Conservation (phyloP, 345 rosid species). For the Populus tremula region DNA sequence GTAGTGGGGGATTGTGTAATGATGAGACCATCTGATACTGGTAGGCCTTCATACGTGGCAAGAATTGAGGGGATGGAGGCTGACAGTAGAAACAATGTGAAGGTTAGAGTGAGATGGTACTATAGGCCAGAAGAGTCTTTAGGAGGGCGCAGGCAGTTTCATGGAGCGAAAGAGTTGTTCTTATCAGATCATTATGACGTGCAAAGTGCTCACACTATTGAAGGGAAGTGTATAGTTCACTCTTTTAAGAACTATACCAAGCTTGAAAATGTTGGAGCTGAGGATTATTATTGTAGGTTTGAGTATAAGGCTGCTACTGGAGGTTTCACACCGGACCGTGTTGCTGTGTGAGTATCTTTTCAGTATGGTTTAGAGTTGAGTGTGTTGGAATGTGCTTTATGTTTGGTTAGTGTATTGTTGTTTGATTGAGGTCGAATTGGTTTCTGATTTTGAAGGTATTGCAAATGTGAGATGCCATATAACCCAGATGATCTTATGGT, state of each 20-base stretch:
- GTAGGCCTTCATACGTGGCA: slow-evolving; percentile 77
- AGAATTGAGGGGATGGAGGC: slow-evolving; percentile 76
- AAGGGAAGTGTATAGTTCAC: slow-evolving; percentile 82
- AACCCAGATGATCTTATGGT: slow-evolving; percentile 93
- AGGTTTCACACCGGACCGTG: slow-evolving; percentile 73
- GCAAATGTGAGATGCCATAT: slow-evolving; percentile 94
- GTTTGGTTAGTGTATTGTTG: neutral
- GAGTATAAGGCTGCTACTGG: slow-evolving; percentile 88
- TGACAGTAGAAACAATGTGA: slow-evolving; percentile 58
- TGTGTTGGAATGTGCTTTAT: neutral
- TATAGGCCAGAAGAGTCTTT: slow-evolving; percentile 83
- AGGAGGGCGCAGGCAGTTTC: slow-evolving; percentile 85
- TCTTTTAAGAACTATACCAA: slow-evolving; percentile 70
- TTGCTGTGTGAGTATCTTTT: slow-evolving; percentile 74
- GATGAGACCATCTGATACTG: slow-evolving; percentile 75
- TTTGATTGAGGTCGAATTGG: neutral
- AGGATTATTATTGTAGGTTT: slow-evolving; percentile 80
- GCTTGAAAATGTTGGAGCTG: slow-evolving; percentile 71
- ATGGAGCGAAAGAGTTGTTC: slow-evolving; percentile 87
- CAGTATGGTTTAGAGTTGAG: neutral
- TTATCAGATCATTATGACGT: slow-evolving; percentile 79
- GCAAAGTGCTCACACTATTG: slow-evolving; percentile 79
- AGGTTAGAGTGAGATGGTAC: slow-evolving; percentile 80
- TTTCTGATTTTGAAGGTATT: slow-evolving; percentile 53
- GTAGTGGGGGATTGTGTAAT: slow-evolving; percentile 79